Conservation (phyloP, 2,329 filamentous ascomycete genomes). For the Apiospora rasikravindrae region DNA sequence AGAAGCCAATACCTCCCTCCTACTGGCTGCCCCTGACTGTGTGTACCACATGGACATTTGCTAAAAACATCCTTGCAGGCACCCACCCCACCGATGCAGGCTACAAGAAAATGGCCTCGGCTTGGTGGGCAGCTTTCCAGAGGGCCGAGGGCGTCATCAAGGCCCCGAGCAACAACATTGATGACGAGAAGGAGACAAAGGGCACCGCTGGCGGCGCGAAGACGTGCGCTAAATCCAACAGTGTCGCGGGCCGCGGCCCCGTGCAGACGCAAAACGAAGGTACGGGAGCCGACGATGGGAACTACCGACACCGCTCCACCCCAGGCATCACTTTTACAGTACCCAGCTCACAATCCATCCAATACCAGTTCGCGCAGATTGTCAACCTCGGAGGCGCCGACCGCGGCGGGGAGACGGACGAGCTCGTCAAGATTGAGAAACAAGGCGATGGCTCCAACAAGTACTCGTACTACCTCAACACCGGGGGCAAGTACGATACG, state of each 20-base stretch:
- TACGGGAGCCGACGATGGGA: slow-evolving; percentile 11
- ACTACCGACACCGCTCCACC: slow-evolving; percentile 9
- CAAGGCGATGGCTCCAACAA: slow-evolving; percentile 13
- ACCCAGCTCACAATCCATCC: slow-evolving; percentile 12
- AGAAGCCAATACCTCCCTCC: neutral
- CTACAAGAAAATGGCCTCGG: slow-evolving; percentile 24
- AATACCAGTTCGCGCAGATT: slow-evolving; percentile 17
- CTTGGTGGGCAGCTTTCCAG: slow-evolving; percentile 27
- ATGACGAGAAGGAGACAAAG: neutral
- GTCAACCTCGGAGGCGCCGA: slow-evolving; percentile 8
- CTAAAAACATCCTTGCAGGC: neutral
- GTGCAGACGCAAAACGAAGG: slow-evolving; percentile 12
- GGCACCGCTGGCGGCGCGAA: neutral
- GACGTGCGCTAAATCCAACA: slow-evolving; percentile 11
- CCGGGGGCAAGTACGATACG: neutral
- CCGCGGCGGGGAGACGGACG: slow-evolving; percentile 15
- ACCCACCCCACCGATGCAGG: slow-evolving; percentile 27
- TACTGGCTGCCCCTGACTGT: neutral
- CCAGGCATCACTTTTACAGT: neutral
- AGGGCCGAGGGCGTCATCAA: slow-evolving; percentile 17
- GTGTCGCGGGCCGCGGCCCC: slow-evolving; percentile 2
- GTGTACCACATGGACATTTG: neutral
- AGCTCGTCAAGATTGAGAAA: slow-evolving; percentile 15
- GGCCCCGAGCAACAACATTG: slow-evolving; percentile 1
- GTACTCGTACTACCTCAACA: slow-evolving; percentile 18